Evolutionary conservation across 306 rosid species (phyloP), one percentile per base, ranked within the genome.

Genomic region (Lablab purpureus): DNA sequence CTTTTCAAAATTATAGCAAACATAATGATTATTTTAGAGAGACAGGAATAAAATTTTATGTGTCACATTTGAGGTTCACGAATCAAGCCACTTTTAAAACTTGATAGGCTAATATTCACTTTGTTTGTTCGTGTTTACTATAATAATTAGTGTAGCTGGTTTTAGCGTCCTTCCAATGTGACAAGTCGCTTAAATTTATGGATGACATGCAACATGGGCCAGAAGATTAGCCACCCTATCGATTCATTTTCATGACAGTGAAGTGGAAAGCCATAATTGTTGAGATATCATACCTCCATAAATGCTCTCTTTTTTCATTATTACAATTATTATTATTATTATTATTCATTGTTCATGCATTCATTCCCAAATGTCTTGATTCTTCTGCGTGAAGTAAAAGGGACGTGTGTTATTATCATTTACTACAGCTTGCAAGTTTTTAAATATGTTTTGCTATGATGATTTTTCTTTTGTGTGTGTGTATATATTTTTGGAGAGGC

Each of bases 241-340:
- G 30, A 52, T 71, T 51, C 13, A 77, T 34, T 58, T n/a, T 66
- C 18, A 69, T 41, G 69, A 75, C 67, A 79, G 27, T 7, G 59
- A 77, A 52, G 46, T 23, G 32, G 58, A 64, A 23, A 50, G 40
- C 18, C 50, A 54, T 28, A 12, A 59, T 43, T 22, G 77, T 58
- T 79, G 81, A 68, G 62, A 68, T 50, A 54, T 68, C 75, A 74
- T 30, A 66, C 79, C 3, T 46, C 71, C 49, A 66, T 83, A 32
- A 78, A 83, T 83, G 82, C 81, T 41, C 1, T 0, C 17, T 45
- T 45, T 49, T 23, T 9, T n/a, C n/a, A n/a, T n/a, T n/a, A n/a
- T n/a, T n/a, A n/a, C n/a, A n/a, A n/a, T n/a, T 7, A 34, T 32
- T 32, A 32, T 7, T 5, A 11, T 14, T 54, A 4, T 30, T 17